Percentiles rank a stretch among this genome's conserved stretches.
phyloP scores from a whole-genome alignment of 352 stramenopile species.

The Globisporangium lucens region DNA sequence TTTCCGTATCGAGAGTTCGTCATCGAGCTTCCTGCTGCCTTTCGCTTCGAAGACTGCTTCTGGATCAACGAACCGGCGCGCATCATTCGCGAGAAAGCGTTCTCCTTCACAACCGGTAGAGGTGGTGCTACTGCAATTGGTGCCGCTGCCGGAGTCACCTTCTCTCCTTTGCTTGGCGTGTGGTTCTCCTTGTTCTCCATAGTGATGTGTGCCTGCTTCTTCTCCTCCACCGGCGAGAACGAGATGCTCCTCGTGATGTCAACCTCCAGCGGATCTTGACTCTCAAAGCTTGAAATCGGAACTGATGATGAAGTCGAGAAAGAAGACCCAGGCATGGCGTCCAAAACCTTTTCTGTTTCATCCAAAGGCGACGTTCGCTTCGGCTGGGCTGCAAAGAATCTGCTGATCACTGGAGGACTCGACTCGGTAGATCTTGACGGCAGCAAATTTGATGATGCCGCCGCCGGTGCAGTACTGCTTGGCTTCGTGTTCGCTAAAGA shows the following conservation, averaged over 20 bases:
- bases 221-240: slow-evolving; percentile 47
- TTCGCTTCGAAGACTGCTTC: slow-evolving; percentile 55
- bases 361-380: slow-evolving; percentile 29
- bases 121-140: slow-evolving; percentile 11
- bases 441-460: not conserved
- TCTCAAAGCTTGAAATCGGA: slow-evolving; percentile 33
- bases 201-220: slow-evolving; percentile 15
- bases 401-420: slow-evolving; percentile 16
- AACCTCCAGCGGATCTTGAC: slow-evolving; percentile 45
- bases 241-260: slow-evolving; percentile 49
- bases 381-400: slow-evolving; percentile 20
- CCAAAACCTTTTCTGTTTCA: slow-evolving; percentile 28
- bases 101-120: slow-evolving; percentile 35
- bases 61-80: slow-evolving; percentile 52
- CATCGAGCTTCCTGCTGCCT: slow-evolving; percentile 22
- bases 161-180: slow-evolving; percentile 3
- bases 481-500: not conserved
- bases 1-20: slow-evolving; percentile 8
- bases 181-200: slow-evolving; percentile 44
- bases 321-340: slow-evolving; percentile 8
- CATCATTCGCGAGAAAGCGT: slow-evolving; percentile 84
- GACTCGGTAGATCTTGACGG: not conserved
- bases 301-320: not conserved
- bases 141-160: not conserved
- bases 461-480: not conserved